Conservation (phyloP, 345 rosid species). For the Acer negundo region DNA sequence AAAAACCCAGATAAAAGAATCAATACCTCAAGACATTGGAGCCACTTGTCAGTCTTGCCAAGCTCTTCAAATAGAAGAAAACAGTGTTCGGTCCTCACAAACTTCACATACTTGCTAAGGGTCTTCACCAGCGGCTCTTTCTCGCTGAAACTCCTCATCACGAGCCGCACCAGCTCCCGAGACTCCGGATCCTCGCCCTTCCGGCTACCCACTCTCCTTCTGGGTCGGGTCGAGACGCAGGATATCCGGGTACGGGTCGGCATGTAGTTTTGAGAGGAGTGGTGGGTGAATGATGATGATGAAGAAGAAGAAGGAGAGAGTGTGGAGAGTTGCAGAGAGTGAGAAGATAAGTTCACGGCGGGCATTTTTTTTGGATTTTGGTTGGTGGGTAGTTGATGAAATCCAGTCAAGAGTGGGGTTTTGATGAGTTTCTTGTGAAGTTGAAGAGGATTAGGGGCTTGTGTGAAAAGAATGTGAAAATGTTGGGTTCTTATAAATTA, state of each 20-base stretch:
- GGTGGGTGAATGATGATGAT: constrained; percentile 4
- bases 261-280: constrained; percentile 16
- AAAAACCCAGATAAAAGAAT: not conserved
- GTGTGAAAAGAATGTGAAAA: not conserved
- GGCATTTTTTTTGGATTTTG: constrained; percentile 14
- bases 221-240: constrained; percentile 53
- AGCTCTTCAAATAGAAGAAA: constrained; percentile 91
- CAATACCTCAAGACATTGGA: constrained; percentile 83
- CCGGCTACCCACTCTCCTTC: constrained; percentile 40
- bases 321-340: constrained; percentile 27
- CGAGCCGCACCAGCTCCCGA: constrained; percentile 56
- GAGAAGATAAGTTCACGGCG: constrained; percentile 11
- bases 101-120: constrained; percentile 63
- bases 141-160: constrained; percentile 56
- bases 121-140: constrained; percentile 72
- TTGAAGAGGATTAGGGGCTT: not conserved
- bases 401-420: not conserved
- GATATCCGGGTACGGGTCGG: constrained; percentile 24
- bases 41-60: constrained; percentile 82
- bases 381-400: not conserved
- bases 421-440: not conserved
- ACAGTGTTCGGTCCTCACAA: constrained; percentile 77
- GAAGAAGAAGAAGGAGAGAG: constrained; percentile 10
- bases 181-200: constrained; percentile 47
- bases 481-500: no score